phyloP scores from a whole-genome alignment of 164 flowering plant species.

The Tetracentron sinense region DNA sequence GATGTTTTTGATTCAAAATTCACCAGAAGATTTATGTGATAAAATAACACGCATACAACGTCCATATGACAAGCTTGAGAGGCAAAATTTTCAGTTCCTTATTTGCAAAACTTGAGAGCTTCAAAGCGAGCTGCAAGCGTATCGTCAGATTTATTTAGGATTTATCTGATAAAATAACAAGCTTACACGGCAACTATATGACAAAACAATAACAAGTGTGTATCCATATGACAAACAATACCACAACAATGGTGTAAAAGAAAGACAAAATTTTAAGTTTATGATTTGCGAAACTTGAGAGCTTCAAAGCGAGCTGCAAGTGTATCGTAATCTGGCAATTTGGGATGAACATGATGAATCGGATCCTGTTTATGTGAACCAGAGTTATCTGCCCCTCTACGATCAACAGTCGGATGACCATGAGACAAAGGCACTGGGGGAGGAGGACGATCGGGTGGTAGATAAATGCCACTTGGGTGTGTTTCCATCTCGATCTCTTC shows the following conservation, averaged over 20 bases:
- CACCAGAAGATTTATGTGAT: not conserved
- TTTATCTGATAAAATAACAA: not conserved
- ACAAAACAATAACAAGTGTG: too few relatives aligned
- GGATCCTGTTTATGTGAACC: slow-evolving; percentile 22
- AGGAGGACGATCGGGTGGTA: slow-evolving; percentile 48
- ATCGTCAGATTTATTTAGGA: slow-evolving; percentile 8
- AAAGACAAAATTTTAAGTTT: slow-evolving; percentile 3
- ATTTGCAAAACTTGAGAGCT: slow-evolving; percentile 60
- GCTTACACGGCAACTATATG: not conserved
- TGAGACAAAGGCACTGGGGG: slow-evolving; percentile 38
- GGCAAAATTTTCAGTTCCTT: slow-evolving; percentile 9
- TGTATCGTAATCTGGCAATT: slow-evolving; percentile 79
- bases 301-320: slow-evolving; percentile 93
- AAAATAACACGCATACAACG: not conserved
- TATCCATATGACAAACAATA: not conserved
- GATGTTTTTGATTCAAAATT: too few relatives aligned
- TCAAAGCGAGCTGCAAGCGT: slow-evolving; percentile 85
- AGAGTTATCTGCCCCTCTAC: slow-evolving; percentile 5
- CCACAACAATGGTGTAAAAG: slow-evolving; percentile 12
- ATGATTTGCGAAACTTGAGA: slow-evolving; percentile 51
- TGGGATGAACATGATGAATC: slow-evolving; percentile 63
- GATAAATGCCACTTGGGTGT: slow-evolving; percentile 19
- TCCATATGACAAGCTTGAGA: too few relatives aligned
- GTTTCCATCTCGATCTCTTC: slow-evolving; percentile 67
- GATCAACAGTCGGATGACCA: slow-evolving; percentile 5